Conservation (phyloP, 1,284 basidiomycete genomes). For the Naganishia sp. region DNA sequence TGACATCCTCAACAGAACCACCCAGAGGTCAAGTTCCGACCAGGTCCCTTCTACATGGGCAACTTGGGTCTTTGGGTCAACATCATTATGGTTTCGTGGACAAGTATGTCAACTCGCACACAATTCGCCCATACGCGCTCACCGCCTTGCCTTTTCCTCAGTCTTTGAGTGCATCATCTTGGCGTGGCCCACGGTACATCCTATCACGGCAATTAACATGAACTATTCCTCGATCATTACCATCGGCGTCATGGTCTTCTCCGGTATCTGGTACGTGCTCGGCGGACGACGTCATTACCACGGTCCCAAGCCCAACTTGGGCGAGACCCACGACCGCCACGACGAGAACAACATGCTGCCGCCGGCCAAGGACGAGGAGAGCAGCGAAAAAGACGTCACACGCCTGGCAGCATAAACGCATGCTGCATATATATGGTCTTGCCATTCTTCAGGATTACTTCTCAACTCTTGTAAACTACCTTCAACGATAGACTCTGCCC, state of each 20-base stretch:
- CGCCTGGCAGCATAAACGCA: not conserved
- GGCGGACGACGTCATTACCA: conserved; percentile 55
- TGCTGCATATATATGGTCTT: not conserved
- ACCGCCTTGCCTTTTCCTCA: conserved; percentile 10
- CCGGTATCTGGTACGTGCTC: conserved; percentile 54
- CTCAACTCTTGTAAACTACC: conserved; percentile 11
- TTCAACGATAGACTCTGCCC: conserved; percentile 21
- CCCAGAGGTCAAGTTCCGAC: conserved; percentile 46
- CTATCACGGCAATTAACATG: conserved; percentile 30
- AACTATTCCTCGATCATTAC: conserved; percentile 46
- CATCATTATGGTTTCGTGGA: conserved; percentile 43
- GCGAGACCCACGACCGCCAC: conserved; percentile 27
- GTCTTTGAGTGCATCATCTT: conserved; percentile 46
- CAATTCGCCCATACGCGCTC: not conserved
- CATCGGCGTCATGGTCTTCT: conserved; percentile 52
- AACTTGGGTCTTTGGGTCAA: conserved; percentile 41
- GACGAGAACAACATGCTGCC: conserved; percentile 31
- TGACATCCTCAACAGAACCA: conserved; percentile 34
- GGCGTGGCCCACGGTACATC: conserved; percentile 37
- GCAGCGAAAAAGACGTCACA: conserved; percentile 16
- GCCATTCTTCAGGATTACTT: not conserved
- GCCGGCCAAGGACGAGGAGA: conserved; percentile 17
- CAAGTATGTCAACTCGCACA: conserved; percentile 16
- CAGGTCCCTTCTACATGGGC: conserved; percentile 49
- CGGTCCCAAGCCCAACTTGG: conserved; percentile 45